These are phyloP conservation scores for Tulasnella calospora DNA, from an alignment of 768 basidiomycete genomes.

Conservation along the genomic window DNA sequence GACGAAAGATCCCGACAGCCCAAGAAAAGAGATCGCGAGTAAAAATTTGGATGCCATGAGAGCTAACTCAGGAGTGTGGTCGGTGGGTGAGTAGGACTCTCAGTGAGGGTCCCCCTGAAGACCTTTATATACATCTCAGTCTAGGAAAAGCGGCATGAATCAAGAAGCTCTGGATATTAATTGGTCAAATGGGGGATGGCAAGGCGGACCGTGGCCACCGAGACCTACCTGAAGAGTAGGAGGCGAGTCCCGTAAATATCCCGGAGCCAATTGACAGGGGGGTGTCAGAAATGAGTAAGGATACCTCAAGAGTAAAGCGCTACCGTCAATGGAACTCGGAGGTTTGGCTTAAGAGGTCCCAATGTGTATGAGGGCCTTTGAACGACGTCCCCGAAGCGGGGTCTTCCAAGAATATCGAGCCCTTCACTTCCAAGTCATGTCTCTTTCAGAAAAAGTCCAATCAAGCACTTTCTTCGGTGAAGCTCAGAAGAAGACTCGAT, in stretches of 20 bases:
- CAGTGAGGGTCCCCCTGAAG: neutral
- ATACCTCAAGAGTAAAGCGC: too few species aligned
- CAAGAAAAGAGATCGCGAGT: neutral
- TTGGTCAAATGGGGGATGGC: neutral
- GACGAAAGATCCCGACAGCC: neutral
- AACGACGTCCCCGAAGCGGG: too few species aligned
- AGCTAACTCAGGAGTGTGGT: neutral
- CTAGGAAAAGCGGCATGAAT: neutral
- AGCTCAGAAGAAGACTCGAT: too few species aligned
- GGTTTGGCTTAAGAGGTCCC: too few species aligned
- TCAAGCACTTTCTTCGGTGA: too few species aligned
- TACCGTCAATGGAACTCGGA: too few species aligned
- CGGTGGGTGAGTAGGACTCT: neutral
- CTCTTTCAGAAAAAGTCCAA: too few species aligned
- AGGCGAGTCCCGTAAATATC: neutral
- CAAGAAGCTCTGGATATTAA: neutral
- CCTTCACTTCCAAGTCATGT: too few species aligned
- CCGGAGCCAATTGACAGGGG: neutral
- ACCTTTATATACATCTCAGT: neutral
- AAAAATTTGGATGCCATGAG: neutral
- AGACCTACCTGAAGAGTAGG: neutral
- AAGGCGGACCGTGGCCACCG: neutral
- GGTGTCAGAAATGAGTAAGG: neutral
- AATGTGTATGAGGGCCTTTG: too few species aligned
- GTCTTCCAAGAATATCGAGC: too few species aligned